phyloP scores from a whole-genome alignment of 2,329 filamentous ascomycete genomes.

The Talaromyces pinophilus region DNA sequence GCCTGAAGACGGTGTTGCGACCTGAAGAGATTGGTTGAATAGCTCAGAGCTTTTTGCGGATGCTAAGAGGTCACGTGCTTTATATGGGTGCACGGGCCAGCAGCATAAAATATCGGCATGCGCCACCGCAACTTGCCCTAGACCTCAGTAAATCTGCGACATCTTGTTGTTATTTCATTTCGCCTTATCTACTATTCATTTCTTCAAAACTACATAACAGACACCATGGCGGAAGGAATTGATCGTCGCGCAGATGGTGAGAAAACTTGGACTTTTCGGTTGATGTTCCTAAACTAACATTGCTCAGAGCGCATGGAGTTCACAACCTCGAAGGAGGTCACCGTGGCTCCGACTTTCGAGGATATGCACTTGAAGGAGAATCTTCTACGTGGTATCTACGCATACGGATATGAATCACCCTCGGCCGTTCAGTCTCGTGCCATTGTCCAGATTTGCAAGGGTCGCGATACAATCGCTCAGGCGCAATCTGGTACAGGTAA shows the following conservation, averaged over 20 bases:
- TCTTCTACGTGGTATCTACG: conserved; percentile 93
- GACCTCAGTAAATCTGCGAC: conserved; percentile 7
- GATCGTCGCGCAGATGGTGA: conserved; percentile 81
- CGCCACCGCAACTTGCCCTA: conserved; percentile 16
- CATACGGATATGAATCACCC: conserved; percentile 97
- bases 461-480: conserved; percentile 96
- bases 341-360: conserved; percentile 86
- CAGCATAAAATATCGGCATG: conserved; percentile 26
- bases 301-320: conserved; percentile 87
- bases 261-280: conserved; percentile 19
- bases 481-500: conserved; percentile 97
- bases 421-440: conserved; percentile 97
- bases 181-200: not conserved
- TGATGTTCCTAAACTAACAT: conserved; percentile 9
- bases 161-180: not conserved
- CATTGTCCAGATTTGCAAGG: conserved; percentile 98
- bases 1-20: conserved; percentile 1
- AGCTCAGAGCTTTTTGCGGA: conserved; percentile 31
- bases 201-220: conserved; percentile 16
- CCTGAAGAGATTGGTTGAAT: not conserved
- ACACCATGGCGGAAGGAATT: conserved; percentile 85
- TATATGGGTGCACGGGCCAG: conserved; percentile 26
- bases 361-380: conserved; percentile 98
- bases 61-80: conserved; percentile 29
- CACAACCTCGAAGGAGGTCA: conserved; percentile 95